Percentiles rank a stretch among this genome's conserved stretches.
These are phyloP conservation scores for Chalciporus pseudorubinellus DNA, from an alignment of 768 basidiomycete genomes.

Conservation along the genomic window DNA sequence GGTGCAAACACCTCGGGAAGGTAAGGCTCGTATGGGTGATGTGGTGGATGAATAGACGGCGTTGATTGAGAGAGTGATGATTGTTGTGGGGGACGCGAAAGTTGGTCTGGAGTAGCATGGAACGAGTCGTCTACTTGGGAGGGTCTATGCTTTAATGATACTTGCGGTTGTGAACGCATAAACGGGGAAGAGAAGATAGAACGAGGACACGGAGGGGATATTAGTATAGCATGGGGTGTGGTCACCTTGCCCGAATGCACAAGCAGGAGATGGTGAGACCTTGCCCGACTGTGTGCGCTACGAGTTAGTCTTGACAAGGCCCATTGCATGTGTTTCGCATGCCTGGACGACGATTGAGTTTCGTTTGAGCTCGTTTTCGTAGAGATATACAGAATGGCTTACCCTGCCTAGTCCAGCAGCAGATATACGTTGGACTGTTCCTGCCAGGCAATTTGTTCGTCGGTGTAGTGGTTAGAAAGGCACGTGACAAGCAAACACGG, in stretches of 20 bases:
- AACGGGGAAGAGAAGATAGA: conserved; percentile 8
- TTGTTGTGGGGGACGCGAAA: not conserved
- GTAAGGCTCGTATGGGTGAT: not conserved
- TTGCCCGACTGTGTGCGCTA: conserved; percentile 30
- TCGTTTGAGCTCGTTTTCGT: not conserved
- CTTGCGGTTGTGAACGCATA: conserved; percentile 2
- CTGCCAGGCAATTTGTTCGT: not conserved
- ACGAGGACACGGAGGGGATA: conserved; percentile 1
- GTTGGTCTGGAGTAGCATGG: not conserved
- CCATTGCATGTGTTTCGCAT: conserved; percentile 76
- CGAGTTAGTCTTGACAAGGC: conserved; percentile 54
- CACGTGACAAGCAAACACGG: conserved; percentile 25
- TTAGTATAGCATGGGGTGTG: not conserved
- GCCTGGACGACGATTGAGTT: conserved; percentile 29
- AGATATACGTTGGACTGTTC: not conserved
- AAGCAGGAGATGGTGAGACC: not conserved
- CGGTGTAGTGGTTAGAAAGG: not conserved
- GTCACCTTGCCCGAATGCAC: not conserved
- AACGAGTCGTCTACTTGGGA: not conserved
- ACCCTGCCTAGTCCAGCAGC: conserved; percentile 24
- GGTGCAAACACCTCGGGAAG: not conserved
- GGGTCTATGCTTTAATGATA: conserved; percentile 1
- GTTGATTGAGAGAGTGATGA: not conserved
- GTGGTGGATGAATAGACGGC: not conserved
- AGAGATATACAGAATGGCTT: not conserved